Conservation (phyloP, 208 protist genomes). For the Vickermania spadyakhi region DNA sequence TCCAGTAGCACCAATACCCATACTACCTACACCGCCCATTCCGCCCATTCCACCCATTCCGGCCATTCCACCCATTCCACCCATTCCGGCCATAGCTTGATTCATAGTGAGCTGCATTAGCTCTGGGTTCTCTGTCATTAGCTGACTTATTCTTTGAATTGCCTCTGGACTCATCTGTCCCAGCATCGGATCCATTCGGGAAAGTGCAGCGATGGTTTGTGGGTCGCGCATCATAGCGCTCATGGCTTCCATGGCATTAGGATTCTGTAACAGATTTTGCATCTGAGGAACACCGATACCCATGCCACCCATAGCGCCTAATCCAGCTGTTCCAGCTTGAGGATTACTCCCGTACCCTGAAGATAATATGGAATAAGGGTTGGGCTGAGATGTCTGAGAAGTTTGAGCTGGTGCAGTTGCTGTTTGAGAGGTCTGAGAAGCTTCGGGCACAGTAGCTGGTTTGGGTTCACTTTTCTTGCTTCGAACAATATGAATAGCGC, state of each 20-base stretch:
- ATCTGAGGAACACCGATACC: constrained; percentile 8
- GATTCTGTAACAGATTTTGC: constrained; percentile 15
- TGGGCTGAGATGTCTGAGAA: neutral
- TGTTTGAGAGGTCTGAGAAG: constrained; percentile 3
- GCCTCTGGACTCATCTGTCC: too few relatives aligned
- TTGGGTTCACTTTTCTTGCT: constrained; percentile 33
- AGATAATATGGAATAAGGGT: neutral
- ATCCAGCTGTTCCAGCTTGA: neutral
- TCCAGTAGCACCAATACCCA: too few relatives aligned
- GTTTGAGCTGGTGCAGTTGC: constrained; percentile 2
- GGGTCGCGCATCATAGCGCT: constrained; percentile 74
- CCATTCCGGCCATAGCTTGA: neutral
- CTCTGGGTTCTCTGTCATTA: constrained; percentile 10
- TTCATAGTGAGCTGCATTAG: constrained; percentile 13
- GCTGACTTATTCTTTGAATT: constrained; percentile 25
- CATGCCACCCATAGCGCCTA: constrained; percentile 14
- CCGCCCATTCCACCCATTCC: neutral
- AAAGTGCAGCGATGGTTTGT: constrained; percentile 60
- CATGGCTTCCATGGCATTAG: too few relatives aligned
- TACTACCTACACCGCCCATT: neutral
- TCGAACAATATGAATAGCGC: constrained; percentile 79
- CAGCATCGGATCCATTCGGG: too few relatives aligned
- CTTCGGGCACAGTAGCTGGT: constrained; percentile 4
- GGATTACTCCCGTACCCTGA: constrained; percentile 1
- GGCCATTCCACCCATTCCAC: neutral